phyloP scores from a whole-genome alignment of 2,329 filamentous ascomycete genomes.

The Fusarium illudens region DNA sequence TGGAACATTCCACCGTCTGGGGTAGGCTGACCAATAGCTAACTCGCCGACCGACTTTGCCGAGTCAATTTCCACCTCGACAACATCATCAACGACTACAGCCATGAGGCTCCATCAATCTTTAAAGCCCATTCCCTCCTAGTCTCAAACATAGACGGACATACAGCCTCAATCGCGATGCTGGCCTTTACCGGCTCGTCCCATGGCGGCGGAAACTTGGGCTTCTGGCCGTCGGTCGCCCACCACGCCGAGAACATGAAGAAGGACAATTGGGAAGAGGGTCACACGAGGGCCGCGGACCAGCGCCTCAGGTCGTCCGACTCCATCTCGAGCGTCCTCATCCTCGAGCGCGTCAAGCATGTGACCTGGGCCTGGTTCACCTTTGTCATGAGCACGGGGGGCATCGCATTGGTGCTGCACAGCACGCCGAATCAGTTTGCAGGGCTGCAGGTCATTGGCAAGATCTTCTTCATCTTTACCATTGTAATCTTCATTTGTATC shows the following conservation, averaged over 20 bases:
- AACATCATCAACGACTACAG: not conserved
- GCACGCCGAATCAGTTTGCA: slow-evolving; percentile 54
- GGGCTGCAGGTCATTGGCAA: slow-evolving; percentile 58
- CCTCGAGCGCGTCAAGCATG: slow-evolving; percentile 36
- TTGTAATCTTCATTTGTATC: slow-evolving; percentile 59
- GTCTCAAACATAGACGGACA: not conserved
- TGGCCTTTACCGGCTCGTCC: slow-evolving; percentile 6
- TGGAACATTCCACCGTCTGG: not conserved
- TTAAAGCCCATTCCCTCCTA: not conserved
- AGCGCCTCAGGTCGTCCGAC: slow-evolving; percentile 26
- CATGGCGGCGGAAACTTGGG: slow-evolving; percentile 13
- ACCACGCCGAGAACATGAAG: slow-evolving; percentile 34
- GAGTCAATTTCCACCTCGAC: not conserved
- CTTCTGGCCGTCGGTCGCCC: slow-evolving; percentile 19
- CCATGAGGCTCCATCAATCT: not conserved
- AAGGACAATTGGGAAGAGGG: slow-evolving; percentile 42
- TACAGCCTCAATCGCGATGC: not conserved
- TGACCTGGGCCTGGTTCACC: slow-evolving; percentile 47
- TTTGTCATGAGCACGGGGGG: slow-evolving; percentile 48
- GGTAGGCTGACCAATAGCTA: not conserved
- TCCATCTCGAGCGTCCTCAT: slow-evolving; percentile 26
- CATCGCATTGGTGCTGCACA: slow-evolving; percentile 42
- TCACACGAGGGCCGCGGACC: slow-evolving; percentile 38
- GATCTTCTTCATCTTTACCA: slow-evolving; percentile 59
- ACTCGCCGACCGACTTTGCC: not conserved